Evolutionary conservation across 2,329 filamentous ascomycete genomes (phyloP).

Genomic region (Cercospora berteroae): DNA sequence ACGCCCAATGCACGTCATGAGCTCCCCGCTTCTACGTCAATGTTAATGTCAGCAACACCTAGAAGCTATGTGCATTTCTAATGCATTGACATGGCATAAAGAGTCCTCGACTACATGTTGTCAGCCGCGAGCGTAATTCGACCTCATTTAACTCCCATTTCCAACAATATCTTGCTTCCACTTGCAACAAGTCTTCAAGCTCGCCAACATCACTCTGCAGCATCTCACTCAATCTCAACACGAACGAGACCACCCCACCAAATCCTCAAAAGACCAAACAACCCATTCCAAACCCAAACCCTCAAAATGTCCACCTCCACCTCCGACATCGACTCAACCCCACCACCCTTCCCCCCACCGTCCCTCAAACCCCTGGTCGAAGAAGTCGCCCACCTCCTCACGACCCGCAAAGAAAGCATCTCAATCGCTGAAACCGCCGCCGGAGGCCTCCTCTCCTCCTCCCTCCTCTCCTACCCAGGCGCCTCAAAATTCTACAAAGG

Average conservation of each 20-base stretch:
- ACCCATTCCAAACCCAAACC: background rate
- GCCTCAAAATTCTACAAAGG: conserved; percentile 60
- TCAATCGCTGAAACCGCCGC: conserved; percentile 64
- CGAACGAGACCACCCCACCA: background rate
- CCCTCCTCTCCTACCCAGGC: conserved; percentile 58
- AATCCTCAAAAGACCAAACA: background rate
- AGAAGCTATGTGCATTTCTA: background rate
- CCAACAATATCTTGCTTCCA: background rate
- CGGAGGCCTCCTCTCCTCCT: conserved; percentile 60
- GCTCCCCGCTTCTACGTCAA: background rate
- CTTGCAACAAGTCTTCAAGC: background rate
- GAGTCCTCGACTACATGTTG: background rate
- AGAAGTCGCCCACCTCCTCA: conserved; percentile 55
- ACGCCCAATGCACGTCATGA: background rate
- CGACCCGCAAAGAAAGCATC: conserved; percentile 56
- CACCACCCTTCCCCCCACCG: conserved; percentile 1
- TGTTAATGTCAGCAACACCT: background rate
- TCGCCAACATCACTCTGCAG: background rate
- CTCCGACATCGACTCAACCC: background rate
- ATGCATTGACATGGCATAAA: background rate
- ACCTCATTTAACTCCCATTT: background rate
- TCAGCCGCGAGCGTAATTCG: background rate
- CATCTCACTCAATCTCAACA: background rate
- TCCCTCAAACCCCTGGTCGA: conserved; percentile 36
- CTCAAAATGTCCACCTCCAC: conserved; percentile 17